phyloP scores from a whole-genome alignment of 192 early-diverging fungal species.

The Rhizophagus prolifer region DNA sequence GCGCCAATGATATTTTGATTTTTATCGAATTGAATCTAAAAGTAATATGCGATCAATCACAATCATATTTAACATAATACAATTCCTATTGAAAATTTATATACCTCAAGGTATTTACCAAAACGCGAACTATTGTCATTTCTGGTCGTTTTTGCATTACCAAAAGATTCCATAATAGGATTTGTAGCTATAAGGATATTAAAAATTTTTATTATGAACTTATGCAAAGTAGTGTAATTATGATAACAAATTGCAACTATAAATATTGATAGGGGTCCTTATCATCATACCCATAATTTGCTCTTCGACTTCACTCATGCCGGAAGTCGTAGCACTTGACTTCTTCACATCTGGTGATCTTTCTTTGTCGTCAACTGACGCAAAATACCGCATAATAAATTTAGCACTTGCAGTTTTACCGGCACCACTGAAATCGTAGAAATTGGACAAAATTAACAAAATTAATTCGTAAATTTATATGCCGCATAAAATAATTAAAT shows the following conservation, averaged over 20 bases:
- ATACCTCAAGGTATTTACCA: slow-evolving; percentile 93
- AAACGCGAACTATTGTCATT: slow-evolving; percentile 99
- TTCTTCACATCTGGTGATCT: slow-evolving; percentile 43
- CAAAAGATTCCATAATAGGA: slow-evolving; percentile 99
- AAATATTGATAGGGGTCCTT: neutral
- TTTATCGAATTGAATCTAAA: slow-evolving; percentile 84
- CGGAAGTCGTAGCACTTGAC: slow-evolving; percentile 40
- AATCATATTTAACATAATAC: neutral
- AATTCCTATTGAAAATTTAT: slow-evolving; percentile 6
- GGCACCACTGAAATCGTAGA: slow-evolving; percentile 65
- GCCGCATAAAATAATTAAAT: slow-evolving; percentile 30
- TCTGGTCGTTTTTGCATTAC: slow-evolving; percentile 98
- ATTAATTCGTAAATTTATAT: slow-evolving; percentile 5
- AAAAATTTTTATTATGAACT: neutral
- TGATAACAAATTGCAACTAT: no score
- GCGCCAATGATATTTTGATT: slow-evolving; percentile 86
- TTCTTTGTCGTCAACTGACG: slow-evolving; percentile 72
- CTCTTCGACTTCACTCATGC: slow-evolving; percentile 75
- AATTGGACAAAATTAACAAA: slow-evolving; percentile 12
- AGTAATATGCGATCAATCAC: neutral
- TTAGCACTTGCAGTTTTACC: slow-evolving; percentile 97
- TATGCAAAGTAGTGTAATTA: no score
- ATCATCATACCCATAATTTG: slow-evolving; percentile 63
- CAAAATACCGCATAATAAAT: slow-evolving; percentile 98
- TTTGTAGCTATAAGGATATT: slow-evolving; percentile 73